phyloP scores from a whole-genome alignment of 2,329 filamentous ascomycete genomes.

The Moelleriella libera region DNA sequence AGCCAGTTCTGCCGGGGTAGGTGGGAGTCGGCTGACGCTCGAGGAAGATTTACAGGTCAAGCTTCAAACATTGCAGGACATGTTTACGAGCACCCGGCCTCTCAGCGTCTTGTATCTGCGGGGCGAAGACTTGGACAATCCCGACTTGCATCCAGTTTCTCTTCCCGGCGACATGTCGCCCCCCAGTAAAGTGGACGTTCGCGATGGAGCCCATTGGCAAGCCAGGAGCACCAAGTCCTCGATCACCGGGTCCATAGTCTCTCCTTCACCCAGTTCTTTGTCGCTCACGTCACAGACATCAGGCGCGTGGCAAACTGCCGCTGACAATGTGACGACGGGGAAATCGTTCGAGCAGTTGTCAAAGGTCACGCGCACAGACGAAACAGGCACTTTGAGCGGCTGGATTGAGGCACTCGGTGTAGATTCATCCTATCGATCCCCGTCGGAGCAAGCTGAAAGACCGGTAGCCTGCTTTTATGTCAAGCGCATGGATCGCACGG shows the following conservation, averaged over 20 bases:
- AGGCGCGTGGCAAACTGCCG: conserved; percentile 41
- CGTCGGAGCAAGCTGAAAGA: conserved; percentile 55
- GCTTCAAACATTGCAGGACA: conserved; percentile 65
- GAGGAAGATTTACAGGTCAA: conserved; percentile 72
- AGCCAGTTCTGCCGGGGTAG: conserved; percentile 41
- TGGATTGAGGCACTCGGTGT: conserved; percentile 90
- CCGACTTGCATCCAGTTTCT: conserved; percentile 63
- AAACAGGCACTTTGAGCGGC: conserved; percentile 53
- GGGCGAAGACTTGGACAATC: conserved; percentile 66
- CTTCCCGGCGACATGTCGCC: conserved; percentile 55
- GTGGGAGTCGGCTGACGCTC: conserved; percentile 30
- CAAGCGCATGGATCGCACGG: conserved; percentile 37
- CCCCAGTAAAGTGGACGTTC: conserved; percentile 34
- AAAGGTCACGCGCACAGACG: conserved; percentile 38
- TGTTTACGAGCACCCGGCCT: conserved; percentile 74
- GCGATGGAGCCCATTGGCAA: conserved; percentile 35
- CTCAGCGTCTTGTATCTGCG: conserved; percentile 66
- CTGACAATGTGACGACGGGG: conserved; percentile 31
- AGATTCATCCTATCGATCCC: conserved; percentile 73
- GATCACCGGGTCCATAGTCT: conserved; percentile 47
- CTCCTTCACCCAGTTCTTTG: conserved; percentile 50
- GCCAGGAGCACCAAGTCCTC: conserved; percentile 40
- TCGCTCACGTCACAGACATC: conserved; percentile 46
- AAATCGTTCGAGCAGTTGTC: conserved; percentile 38
- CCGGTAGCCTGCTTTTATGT: conserved; percentile 83